Base-by-base conservation (phyloP, 2,329 filamentous ascomycete genomes). In the Aureobasidium leucospermi region DNA sequence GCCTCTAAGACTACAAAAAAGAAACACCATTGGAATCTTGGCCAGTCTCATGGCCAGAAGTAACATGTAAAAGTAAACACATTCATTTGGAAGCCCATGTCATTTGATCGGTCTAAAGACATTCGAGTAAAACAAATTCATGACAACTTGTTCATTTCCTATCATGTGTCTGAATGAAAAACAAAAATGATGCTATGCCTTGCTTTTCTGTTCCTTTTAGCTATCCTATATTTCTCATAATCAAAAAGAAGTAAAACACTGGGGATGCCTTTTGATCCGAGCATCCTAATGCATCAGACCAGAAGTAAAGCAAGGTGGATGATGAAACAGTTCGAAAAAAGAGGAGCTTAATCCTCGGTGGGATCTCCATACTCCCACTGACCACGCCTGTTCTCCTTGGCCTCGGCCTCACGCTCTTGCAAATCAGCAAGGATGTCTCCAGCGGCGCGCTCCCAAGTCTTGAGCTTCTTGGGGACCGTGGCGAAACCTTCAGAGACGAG, bases 351-450 rank as follows among this genome's bases (percentile, higher is more conserved):
- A 60, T 96, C 90, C 78, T 96, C 92, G 13, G 90, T 96, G 70
- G 96, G 81, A 73, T 97, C 94, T 66, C 94, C 94, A 75, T 97
- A 99, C 81, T 99, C 94, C 92, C 93, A 99, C 83, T 96, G 94
- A 45, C 94, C 94, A 65, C 85, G 80, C 63, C 91, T 84, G 60
- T 86, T 85, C 59, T 83, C 79, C 82, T 95, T 96, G 4, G 93
- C 93, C 73, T 87, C 80, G 38, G 81, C 79, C 78, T 96, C 87
- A 55, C 87, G 83, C 73, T 87, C 82, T 69, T 83, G 86, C 63
- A 96, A 77, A 66, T 83, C 83, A 73, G 85, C 83, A 63, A 96
- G 75, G 45, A 91, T 84, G 36, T 88, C 81, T 60, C 82, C 81
- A 47, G 89, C 89, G 8, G 84, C 85, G 61, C 87, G 82, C 80